Conservation (phyloP, 805 yeast species). For the Yarrowia osloensis region DNA sequence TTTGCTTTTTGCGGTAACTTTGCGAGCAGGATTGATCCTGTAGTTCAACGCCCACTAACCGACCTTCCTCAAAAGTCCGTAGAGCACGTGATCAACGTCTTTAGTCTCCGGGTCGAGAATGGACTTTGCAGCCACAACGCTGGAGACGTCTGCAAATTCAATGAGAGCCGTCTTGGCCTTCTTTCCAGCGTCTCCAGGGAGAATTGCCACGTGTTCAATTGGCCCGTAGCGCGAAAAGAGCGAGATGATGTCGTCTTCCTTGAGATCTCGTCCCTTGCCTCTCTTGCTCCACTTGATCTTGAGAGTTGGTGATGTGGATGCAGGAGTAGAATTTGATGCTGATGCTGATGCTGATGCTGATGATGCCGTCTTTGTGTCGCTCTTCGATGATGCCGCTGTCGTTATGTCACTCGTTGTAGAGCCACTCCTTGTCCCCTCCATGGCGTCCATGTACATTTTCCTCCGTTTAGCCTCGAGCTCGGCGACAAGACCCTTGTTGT, state of each 20-base stretch:
- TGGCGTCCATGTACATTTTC: constrained; percentile 32
- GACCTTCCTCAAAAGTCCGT: background rate
- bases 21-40: no score
- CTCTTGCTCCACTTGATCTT: constrained; percentile 15
- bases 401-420: no score
- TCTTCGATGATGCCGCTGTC: no score
- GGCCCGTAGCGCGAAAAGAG: constrained; percentile 16
- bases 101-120: constrained; percentile 4
- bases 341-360: background rate
- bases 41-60: no score
- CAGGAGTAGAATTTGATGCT: background rate
- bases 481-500: constrained; percentile 29
- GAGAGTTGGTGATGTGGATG: background rate
- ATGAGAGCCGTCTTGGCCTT: constrained; percentile 24
- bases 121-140: constrained; percentile 22
- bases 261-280: constrained; percentile 3
- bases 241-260: constrained; percentile 6
- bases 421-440: background rate
- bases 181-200: constrained; percentile 18
- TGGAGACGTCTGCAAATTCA: constrained; percentile 18
- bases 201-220: constrained; percentile 25
- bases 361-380: background rate
- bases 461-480: constrained; percentile 34
- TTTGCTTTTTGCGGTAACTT: background rate
- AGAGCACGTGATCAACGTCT: constrained; percentile 3